Percentiles rank a stretch among this genome's conserved stretches.
Conservation (phyloP, 225 moss, liverwort and hornwort genomes). For the Ulota crispa region DNA sequence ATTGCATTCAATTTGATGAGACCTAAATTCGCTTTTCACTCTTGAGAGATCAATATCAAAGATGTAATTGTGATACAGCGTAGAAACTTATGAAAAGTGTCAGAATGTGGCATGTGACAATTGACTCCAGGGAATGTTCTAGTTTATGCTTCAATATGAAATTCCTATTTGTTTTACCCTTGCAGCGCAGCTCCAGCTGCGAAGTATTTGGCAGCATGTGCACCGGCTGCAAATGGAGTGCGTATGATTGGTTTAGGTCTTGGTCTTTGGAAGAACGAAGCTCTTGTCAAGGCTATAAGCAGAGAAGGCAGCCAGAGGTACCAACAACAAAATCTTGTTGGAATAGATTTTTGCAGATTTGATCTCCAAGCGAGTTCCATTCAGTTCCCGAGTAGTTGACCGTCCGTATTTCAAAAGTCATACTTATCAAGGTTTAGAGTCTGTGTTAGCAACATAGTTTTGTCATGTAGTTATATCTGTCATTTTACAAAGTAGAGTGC, state of each 20-base stretch:
- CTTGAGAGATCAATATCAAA: not conserved
- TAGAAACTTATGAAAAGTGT: not conserved
- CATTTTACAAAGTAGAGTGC: not conserved
- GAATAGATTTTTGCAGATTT: not conserved
- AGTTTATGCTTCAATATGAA: not conserved
- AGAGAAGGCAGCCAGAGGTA: conserved; percentile 73
- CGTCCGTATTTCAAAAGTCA: not conserved
- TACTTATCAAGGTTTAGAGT: not conserved
- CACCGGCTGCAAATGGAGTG: conserved; percentile 65
- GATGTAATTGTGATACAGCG: not conserved
- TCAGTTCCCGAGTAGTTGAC: not conserved
- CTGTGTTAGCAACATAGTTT: not conserved
- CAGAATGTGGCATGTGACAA: not conserved
- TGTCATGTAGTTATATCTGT: not conserved
- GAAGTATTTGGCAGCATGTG: conserved; percentile 71
- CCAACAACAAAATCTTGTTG: not conserved
- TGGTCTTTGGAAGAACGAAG: conserved; percentile 69
- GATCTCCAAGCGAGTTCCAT: not conserved
- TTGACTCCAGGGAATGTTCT: not conserved
- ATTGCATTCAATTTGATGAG: not conserved
- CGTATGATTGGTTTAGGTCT: conserved; percentile 69
- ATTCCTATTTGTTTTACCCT: not conserved
- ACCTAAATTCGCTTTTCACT: not conserved
- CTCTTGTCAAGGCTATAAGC: conserved; percentile 71
- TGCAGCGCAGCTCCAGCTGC: conserved; percentile 56